Base-by-base conservation (phyloP, 805 yeast species). In the Cyberlindnera sargentensis region DNA sequence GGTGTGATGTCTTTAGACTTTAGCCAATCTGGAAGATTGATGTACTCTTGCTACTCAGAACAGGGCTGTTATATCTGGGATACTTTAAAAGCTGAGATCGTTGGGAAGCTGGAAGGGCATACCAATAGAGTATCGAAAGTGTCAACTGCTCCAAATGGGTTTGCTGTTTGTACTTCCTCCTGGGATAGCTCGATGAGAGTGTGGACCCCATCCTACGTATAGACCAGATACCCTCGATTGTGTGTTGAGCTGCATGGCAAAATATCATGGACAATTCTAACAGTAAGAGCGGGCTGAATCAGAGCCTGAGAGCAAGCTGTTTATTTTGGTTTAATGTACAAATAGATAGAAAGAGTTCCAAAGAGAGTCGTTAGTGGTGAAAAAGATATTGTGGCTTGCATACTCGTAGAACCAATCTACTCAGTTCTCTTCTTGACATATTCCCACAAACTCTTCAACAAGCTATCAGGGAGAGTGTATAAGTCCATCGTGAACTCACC, bases 401-500 rank as follows among this genome's bases (percentile, higher is more conserved):
- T 15, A 15, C 20, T 15, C 20, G 20, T 15, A 27, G 8, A 11
- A 8, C 15, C 24, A 15, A 2, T 42, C 48, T 25, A 61, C 40
- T 65, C 69, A 30, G 65, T 63, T 55, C 86, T 82, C 65, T 83
- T 86, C 65, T 82, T 82, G 35, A 91, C 95, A 62, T 84, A 90
- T 51, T 91, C 98, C 95, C 95, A 89, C 65, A 91, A 73, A 72
- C 95, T 85, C 70, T 86, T 88, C 61, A 93, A 75, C 61, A 93
- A 70, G 35, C 84, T 79, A 61, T 91, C 97, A 23, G 98, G 98
- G 52, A 91, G 71, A 27, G 97, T 90, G 65, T 80, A 90, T 54
- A 91, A 75, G 67, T 91, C 99, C 86, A 91, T 87, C 43, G 95
- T 88, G 64, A 93, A 91, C 69, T 93, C 98, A 42, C 99, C 99